Evolutionary conservation across 1,284 basidiomycete species (phyloP), one percentile per base, ranked within the genome.

Genomic region (Amylostereum chailletii): DNA sequence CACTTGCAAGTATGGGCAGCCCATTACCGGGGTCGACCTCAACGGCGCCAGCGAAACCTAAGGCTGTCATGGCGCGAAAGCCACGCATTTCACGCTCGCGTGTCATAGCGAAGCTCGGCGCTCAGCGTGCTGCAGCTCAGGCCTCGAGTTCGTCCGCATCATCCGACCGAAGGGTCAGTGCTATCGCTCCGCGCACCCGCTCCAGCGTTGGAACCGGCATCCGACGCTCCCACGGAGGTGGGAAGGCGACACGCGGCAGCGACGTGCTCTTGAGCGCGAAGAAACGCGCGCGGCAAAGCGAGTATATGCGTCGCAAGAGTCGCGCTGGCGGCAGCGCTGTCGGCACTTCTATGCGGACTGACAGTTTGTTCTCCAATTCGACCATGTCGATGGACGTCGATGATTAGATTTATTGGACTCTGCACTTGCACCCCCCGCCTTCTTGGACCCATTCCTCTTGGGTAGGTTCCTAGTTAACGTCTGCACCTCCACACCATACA

Each of bases 31-130:
- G 52, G 8, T 57, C 53, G 42, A 57, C 58, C 50, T 55, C 57
- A 4, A 56, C 53, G 10, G 54, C 51, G 2, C 61, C 59, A 5
- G 58, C 61, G 4, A 66, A 69, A 52, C 66, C 72, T 27, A 71
- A 72, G 45, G 62, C 70, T 11, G 57, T 76, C 29, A 63, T 70
- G 33, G 71, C 72, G 9, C 76, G 83, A 53, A 81, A 79, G 57
- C 86, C 86, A 3, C 77, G 84, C 7, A 85, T 89, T 53, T 89
- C 86, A 36, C 76, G 86, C 29, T 84, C 84, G 30, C 82, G 80
- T 52, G 83, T 90, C 36, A 86, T 89, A 46, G 83, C 86, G 1
- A 78, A 72, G 57, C 67, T 89, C 29, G 84, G 81, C 4, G 82
- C 81, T n/a, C 81, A 87, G 62, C 76, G 84, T 5, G 77, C 74